Evolutionary conservation across 2,329 filamentous ascomycete genomes (phyloP), one percentile per base, ranked within the genome.

Genomic region (Fusarium sarcochroum): DNA sequence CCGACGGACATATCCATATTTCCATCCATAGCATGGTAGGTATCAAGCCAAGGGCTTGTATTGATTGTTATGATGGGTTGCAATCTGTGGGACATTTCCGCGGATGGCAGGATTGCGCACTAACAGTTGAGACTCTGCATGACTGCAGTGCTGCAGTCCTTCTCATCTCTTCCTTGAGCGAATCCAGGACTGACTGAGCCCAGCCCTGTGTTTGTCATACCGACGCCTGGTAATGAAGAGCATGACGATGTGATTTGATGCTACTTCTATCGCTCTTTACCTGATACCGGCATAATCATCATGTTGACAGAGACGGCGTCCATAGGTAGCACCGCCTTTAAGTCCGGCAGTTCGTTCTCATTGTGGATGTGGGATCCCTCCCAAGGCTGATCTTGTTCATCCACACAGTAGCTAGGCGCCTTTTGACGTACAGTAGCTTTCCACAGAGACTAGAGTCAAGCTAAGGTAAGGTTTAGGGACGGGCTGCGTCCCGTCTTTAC

Each of bases 351-450:
- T 66, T 69, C 51, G 66, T 66, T 69, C 51, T 45, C 32, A 37
- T 20, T 56, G 41, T 56, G 58, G 32, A 50, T 68, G 42, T 59
- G n/a, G 49, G 63, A 63, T 67, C 58, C 63, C 64, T 65, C 58
- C 52, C 66, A 69, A 69, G 66, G 66, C 61, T 69, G 66, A 69
- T 58, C 42, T 38, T 49, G 59, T 69, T 44, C 48, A 69, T 47
- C 47, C 51, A 63, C 47, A 55, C 38, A 66, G 50, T 55, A 23
- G 13, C 23, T 44, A 30, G 27, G 27, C 27, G 27, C 27, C 27
- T 11, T 30, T 30, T 30, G 27, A 30, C 27, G n/a, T 27, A 27
- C 34, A 34, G 46, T 38, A 60, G 45, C 40, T 42, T 47, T 49
- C 44, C 25, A 25, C 40, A 40, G 37, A 46, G 40, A 37, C 41